phyloP scores from a whole-genome alignment of 2,329 filamentous ascomycete species.

The Orbilia javanica region DNA sequence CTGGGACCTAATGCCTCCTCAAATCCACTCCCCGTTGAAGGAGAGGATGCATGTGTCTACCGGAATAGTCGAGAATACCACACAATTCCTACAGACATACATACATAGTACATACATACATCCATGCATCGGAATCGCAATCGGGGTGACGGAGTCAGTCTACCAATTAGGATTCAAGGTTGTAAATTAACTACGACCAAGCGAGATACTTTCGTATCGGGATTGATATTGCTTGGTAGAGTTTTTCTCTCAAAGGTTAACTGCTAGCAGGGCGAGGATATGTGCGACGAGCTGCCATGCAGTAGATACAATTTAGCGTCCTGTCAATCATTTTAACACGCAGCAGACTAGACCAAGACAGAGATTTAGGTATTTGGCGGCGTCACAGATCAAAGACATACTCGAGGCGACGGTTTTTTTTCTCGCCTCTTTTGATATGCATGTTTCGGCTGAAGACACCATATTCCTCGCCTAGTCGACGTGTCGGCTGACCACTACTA shows the following conservation, averaged over 20 bases:
- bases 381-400: constrained; percentile 27
- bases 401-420: constrained; percentile 39
- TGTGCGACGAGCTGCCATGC: constrained; percentile 11
- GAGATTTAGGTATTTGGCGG: constrained; percentile 13
- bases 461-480: constrained; percentile 57
- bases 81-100: constrained; percentile 11
- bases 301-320: constrained; percentile 25
- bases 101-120: not conserved
- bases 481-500: constrained; percentile 58
- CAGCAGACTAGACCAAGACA: constrained; percentile 29
- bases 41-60: not conserved
- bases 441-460: constrained; percentile 58
- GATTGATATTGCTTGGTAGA: constrained; percentile 22
- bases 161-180: constrained; percentile 2
- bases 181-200: constrained; percentile 8
- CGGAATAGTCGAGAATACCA: constrained; percentile 29
- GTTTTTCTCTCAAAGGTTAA: not conserved
- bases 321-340: constrained; percentile 33
- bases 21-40: not conserved
- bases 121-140: constrained; percentile 35
- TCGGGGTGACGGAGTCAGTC: constrained; percentile 11
- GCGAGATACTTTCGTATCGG: constrained; percentile 26
- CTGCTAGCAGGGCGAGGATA: not conserved
- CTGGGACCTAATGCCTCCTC: constrained; percentile 17
- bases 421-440: constrained; percentile 36